phyloP scores from a whole-genome alignment of 2,329 filamentous ascomycete species.

The Scleromitrula shiraiana region DNA sequence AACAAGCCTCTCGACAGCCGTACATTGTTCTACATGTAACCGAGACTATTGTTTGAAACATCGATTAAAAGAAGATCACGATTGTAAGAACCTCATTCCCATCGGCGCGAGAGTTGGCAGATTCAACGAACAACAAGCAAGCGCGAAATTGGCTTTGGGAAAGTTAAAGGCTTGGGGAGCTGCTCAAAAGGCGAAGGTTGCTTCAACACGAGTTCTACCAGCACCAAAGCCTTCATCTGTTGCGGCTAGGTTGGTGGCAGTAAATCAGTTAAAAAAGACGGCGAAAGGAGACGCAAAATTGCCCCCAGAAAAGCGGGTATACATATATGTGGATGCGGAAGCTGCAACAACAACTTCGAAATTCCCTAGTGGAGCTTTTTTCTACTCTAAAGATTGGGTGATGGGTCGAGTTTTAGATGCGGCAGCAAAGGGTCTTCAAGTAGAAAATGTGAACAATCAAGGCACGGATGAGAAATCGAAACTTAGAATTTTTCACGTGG shows the following conservation, averaged over 20 bases:
- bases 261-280: conserved; percentile 73
- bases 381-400: conserved; percentile 80
- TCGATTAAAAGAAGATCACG: conserved; percentile 70
- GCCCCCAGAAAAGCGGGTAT: conserved; percentile 75
- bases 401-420: conserved; percentile 74
- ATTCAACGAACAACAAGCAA: conserved; percentile 45
- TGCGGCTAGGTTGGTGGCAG: conserved; percentile 56
- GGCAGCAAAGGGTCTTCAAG: conserved; percentile 67
- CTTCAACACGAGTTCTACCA: conserved; percentile 41
- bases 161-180: conserved; percentile 74
- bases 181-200: conserved; percentile 53
- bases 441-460: conserved; percentile 78
- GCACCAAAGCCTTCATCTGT: conserved; percentile 56
- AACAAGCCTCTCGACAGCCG: conserved; percentile 56
- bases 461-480: conserved; percentile 68
- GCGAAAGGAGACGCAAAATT: conserved; percentile 88
- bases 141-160: conserved; percentile 65
- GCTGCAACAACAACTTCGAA: conserved; percentile 78
- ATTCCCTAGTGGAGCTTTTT: conserved; percentile 73
- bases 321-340: conserved; percentile 84
- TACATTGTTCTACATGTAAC: conserved; percentile 65
- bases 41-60: conserved; percentile 72
- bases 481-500: conserved; percentile 85
- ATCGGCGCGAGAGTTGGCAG: conserved; percentile 43
- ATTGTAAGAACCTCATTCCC: conserved; percentile 68